phyloP scores from a whole-genome alignment of 108 stramenopile species.

The Discostella stelligeroides region DNA sequence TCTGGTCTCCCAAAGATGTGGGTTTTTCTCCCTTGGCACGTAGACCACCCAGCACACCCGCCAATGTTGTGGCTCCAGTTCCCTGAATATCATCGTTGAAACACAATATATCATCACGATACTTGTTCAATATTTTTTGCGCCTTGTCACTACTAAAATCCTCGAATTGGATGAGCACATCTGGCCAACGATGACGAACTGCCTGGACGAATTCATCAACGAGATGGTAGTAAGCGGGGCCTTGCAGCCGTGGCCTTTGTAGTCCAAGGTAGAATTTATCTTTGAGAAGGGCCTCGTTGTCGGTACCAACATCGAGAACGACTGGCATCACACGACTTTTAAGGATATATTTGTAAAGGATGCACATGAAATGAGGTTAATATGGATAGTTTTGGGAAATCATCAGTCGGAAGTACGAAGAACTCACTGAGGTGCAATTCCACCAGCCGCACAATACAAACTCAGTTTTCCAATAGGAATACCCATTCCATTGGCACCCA shows the following conservation, averaged over 20 bases:
- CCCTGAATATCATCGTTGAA: slow-evolving; percentile 99
- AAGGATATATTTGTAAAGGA: no score
- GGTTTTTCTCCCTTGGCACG: slow-evolving; percentile 76
- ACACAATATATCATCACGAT: slow-evolving; percentile 85
- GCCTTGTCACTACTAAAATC: slow-evolving; percentile 92
- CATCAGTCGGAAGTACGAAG: no score
- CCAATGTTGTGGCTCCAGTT: slow-evolving; percentile 89
- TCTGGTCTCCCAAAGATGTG: slow-evolving; percentile 78
- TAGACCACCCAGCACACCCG: slow-evolving; percentile 83
- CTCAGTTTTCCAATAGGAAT: slow-evolving; percentile 94
- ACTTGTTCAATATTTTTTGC: slow-evolving; percentile 90
- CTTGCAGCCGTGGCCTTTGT: slow-evolving; percentile 74
- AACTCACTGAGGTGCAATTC: slow-evolving; percentile 89
- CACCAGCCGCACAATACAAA: slow-evolving; percentile 98
- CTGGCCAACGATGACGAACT: slow-evolving; percentile 92
- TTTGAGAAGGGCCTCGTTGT: slow-evolving; percentile 89
- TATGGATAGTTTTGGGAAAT: no score
- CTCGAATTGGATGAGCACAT: slow-evolving; percentile 96
- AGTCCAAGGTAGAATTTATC: slow-evolving; percentile 96
- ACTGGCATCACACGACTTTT: slow-evolving; percentile 89
- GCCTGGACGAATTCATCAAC: slow-evolving; percentile 98
- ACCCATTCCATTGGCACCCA: slow-evolving; percentile 97
- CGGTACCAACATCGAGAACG: slow-evolving; percentile 96
- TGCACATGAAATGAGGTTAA: no score
- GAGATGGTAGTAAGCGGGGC: slow-evolving; percentile 82